Base-by-base conservation (phyloP, 306 rosid genomes). In the Castanea crenata region DNA sequence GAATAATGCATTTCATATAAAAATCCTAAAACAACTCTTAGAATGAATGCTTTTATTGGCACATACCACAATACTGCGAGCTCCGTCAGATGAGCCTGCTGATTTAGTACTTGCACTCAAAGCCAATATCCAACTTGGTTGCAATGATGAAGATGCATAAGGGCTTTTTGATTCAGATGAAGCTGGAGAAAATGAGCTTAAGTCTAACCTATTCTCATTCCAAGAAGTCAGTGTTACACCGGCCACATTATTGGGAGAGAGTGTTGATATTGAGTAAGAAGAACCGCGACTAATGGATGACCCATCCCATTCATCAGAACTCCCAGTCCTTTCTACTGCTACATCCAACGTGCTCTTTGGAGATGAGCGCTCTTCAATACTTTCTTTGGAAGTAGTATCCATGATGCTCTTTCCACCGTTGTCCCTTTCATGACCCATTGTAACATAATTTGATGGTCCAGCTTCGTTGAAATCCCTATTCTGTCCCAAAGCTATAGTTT, bases 291-390 rank as follows among this genome's bases (percentile, higher is more conserved):
- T 29, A 29, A 29, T 29, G 31, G 31, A 29, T 2, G 31, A 29
- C 31, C 38, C 59, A 68, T 67, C 82, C 83, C 80, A 80, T 34
- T 63, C 86, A 57, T 83, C 82, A 56, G 5, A 75, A 78, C 65
- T 41, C 61, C 56, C 76, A 78, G 59, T 41, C 55, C 56, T 76
- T 16, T 64, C 79, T 29, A 74, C 63, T 55, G 27, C 27, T 25
- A 35, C 6, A 35, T 74, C 80, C 63, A 7, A 44, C 65, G 68
- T 78, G 74, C 62, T 83, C 61, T 46, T 25, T 12, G 83, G 83
- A 29, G 79, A 76, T 54, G 78, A 79, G 71, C 58, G 35, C 62
- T 71, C 77, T 51, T 67, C 76, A 21, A 20, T 14, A 1, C 21
- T n/a, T 63, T 31, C 21, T 3, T 19, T 6, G 31, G 15, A 31